Evolutionary conservation across 305 asterid genomes (phyloP).

Genomic region (Fraxinus floribunda): DNA sequence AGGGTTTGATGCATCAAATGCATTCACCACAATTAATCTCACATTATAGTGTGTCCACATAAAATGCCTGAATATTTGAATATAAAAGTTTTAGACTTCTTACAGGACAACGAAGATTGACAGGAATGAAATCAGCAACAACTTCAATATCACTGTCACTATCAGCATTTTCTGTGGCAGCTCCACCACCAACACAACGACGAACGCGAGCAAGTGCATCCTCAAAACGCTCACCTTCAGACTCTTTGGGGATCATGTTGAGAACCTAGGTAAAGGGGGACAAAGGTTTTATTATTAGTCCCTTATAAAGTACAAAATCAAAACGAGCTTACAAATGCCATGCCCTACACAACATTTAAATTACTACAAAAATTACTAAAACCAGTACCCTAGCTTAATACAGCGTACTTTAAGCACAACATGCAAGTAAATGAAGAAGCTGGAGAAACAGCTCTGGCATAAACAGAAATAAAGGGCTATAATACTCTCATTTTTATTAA

Average conservation of each 20-base stretch:
- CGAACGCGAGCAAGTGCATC: constrained; percentile 93
- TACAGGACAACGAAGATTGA: constrained; percentile 99
- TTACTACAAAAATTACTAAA: neutral
- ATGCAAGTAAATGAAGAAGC: neutral
- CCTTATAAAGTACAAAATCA: constrained; percentile 13
- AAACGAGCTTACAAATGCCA: constrained; percentile 19
- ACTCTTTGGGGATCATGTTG: constrained; percentile 78
- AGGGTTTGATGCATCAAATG: constrained; percentile 2
- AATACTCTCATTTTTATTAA: neutral
- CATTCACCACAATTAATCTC: constrained; percentile 17
- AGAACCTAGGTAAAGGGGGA: constrained; percentile 51
- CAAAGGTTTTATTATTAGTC: constrained; percentile 17
- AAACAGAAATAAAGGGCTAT: neutral
- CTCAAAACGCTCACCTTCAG: constrained; percentile 86
- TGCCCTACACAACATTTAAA: constrained; percentile 19
- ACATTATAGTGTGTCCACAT: constrained; percentile 12
- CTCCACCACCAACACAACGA: constrained; percentile 96
- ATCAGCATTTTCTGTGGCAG: constrained; percentile 88
- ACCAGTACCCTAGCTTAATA: neutral
- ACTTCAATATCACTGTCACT: constrained; percentile 98
- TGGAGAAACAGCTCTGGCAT: neutral
- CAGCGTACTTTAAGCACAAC: neutral
- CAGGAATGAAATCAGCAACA: constrained; percentile 89
- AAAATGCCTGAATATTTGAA: neutral
- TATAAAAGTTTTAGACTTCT: constrained; percentile 37